Evolutionary conservation across 805 yeast species (phyloP).

Genomic region (Candida maltosa): DNA sequence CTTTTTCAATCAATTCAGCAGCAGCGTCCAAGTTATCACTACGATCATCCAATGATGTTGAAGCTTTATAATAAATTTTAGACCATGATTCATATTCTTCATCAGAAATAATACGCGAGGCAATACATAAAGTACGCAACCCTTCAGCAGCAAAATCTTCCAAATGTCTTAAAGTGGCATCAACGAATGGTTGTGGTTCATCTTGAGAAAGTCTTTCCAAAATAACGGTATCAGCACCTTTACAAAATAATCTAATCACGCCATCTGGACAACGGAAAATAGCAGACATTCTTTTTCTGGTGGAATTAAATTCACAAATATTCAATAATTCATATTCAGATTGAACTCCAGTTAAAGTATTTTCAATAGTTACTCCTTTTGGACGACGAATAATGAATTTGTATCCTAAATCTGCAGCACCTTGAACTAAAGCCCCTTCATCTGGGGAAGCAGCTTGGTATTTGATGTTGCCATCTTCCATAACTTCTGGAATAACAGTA

Average conservation of each 20-base stretch:
- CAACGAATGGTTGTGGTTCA: slow-evolving; percentile 69
- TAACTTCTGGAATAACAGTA: slow-evolving; percentile 91
- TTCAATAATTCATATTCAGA: slow-evolving; percentile 75
- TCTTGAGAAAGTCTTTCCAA: slow-evolving; percentile 71
- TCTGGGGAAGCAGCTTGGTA: slow-evolving; percentile 99
- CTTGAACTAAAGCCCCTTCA: slow-evolving; percentile 97
- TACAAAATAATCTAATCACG: slow-evolving; percentile 78
- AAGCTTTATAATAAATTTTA: slow-evolving; percentile 64
- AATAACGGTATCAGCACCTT: slow-evolving; percentile 97
- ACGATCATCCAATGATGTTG: slow-evolving; percentile 77
- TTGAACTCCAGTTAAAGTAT: slow-evolving; percentile 40
- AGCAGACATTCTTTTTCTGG: slow-evolving; percentile 97
- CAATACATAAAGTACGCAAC: slow-evolving; percentile 89
- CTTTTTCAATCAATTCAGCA: slow-evolving; percentile 83
- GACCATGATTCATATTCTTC: slow-evolving; percentile 77
- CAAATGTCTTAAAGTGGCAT: slow-evolving; percentile 77
- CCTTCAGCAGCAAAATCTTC: slow-evolving; percentile 98
- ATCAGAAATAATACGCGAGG: slow-evolving; percentile 75
- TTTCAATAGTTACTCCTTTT: slow-evolving; percentile 65
- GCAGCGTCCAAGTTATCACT: slow-evolving; percentile 75
- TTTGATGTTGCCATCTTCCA: slow-evolving; percentile 62
- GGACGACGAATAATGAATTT: slow-evolving; percentile 85
- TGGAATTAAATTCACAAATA: slow-evolving; percentile 94
- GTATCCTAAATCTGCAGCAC: slow-evolving; percentile 88
- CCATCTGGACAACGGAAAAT: slow-evolving; percentile 95